Conservation (phyloP, 179 eudicot genomes). For the Nepenthes alata region DNA sequence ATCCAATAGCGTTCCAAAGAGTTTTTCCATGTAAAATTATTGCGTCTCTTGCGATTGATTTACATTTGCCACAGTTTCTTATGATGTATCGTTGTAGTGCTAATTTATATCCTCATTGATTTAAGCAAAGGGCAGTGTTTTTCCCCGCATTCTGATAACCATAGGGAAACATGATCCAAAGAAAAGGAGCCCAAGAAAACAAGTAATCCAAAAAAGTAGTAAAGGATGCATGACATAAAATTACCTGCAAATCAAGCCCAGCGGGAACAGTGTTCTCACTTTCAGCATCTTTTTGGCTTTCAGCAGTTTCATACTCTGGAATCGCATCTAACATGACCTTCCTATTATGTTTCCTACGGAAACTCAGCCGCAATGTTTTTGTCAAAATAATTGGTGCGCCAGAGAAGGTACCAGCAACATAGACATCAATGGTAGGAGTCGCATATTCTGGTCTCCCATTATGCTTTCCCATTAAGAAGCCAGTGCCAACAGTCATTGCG, state of each 20-base stretch:
- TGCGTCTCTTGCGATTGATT: too few species aligned
- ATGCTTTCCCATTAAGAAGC: slow-evolving; percentile 52
- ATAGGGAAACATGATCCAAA: not conserved
- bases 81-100: too few species aligned
- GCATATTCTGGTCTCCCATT: slow-evolving; percentile 21
- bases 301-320: slow-evolving; percentile 46
- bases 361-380: slow-evolving; percentile 50
- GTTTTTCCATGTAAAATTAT: too few species aligned
- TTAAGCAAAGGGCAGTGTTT: too few species aligned
- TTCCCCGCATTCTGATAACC: too few species aligned
- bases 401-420: slow-evolving; percentile 67
- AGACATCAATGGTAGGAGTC: slow-evolving; percentile 61
- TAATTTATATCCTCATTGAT: too few species aligned
- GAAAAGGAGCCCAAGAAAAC: not conserved
- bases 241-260: slow-evolving; percentile 44
- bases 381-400: slow-evolving; percentile 74
- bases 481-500: slow-evolving; percentile 24
- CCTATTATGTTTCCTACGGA: slow-evolving; percentile 44
- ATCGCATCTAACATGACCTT: slow-evolving; percentile 53
- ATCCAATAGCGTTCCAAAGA: too few species aligned
- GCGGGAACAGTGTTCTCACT: not conserved
- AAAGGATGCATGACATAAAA: not conserved
- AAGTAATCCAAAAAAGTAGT: not conserved
- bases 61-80: too few species aligned
- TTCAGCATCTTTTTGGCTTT: slow-evolving; percentile 15